Percentiles rank a stretch among this genome's conserved stretches.
These are phyloP conservation scores for Pterocarpus macrocarpus DNA, from an alignment of 306 rosid species.

Conservation along the genomic window DNA sequence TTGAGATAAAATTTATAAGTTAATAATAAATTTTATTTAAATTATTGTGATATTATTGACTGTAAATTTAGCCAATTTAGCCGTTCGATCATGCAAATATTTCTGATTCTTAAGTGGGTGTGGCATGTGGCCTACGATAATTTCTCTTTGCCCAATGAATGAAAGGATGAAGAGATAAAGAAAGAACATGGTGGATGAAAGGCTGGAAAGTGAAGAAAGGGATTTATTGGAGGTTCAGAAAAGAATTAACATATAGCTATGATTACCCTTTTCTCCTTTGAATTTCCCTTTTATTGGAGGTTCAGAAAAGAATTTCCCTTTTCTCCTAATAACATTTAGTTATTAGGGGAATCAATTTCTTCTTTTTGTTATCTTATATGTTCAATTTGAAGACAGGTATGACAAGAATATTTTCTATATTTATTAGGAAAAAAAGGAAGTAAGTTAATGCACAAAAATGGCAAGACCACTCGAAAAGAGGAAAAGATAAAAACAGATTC, in stretches of 20 bases:
- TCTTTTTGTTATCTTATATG: background rate
- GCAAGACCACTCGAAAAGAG: background rate
- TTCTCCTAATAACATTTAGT: too few species aligned
- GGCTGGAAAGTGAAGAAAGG: constrained; percentile 40
- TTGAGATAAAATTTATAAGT: too few species aligned
- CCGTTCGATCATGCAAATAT: too few species aligned
- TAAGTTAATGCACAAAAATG: background rate
- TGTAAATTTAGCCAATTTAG: too few species aligned
- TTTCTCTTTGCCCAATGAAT: constrained; percentile 1
- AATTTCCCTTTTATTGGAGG: too few species aligned
- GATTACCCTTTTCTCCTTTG: background rate
- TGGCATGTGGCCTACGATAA: background rate
- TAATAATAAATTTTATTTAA: too few species aligned
- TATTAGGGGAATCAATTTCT: background rate
- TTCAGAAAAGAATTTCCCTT: too few species aligned
- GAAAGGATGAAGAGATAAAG: background rate
- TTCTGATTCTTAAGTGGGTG: too few species aligned
- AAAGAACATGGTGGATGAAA: constrained; percentile 1
- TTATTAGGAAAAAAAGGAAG: background rate
- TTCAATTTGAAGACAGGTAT: background rate
- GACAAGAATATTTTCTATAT: background rate
- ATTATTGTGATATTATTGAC: too few species aligned
- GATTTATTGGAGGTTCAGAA: background rate
- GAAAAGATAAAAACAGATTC: background rate
- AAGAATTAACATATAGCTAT: background rate